Evolutionary conservation across 768 basidiomycete genomes (phyloP), one percentile per base, ranked within the genome.

Genomic region (Leccinum sublutescens): DNA sequence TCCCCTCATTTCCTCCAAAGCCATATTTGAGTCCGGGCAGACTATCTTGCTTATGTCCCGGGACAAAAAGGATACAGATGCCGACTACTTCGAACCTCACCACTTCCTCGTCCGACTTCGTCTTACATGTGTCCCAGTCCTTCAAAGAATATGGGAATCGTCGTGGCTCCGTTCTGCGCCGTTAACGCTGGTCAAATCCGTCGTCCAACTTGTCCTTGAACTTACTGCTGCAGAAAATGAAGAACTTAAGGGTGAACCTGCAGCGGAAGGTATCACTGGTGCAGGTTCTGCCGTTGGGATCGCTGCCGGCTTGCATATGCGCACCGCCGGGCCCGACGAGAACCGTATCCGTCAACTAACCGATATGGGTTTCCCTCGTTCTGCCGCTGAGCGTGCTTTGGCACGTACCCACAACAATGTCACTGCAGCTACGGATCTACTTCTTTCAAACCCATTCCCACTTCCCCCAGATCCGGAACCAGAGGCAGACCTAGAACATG

Each of bases 291-390:
- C 70, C 10, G 61, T 70, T 36, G 67, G 75, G 48, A 56, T 72
- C 9, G 68, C 75, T 55, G 66, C 68, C 52, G 77, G 70, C 45
- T 69, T 66, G 60, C 71, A 71, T 60, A 73, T 71, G 59, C 70
- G 67, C 38, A 70, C 72, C 21, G 63, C 79, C 60, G 85, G 80
- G 12, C 83, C 89, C 0, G 91, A 93, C 69, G 93, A 95, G 70
- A 80, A 79, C 50, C 84, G 88, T 36, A 85, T 98, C 55, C 83
- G 84, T 53, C 89, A 93, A 66, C 79, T 98, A 56, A 88, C 85
- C 10, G 97, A 98, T 67, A 98, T 99, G 97, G 97, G 97, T 50
- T 99, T 98, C 78, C 85, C 89, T 36, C 85, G 94, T n/a, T 82
- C 85, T 45, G 91, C 92, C 12, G 93, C 88, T 2, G 90, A 91